Evolutionary conservation across 345 rosid genomes (phyloP).

Genomic region (sweet orange (Citrus sinensis)): DNA sequence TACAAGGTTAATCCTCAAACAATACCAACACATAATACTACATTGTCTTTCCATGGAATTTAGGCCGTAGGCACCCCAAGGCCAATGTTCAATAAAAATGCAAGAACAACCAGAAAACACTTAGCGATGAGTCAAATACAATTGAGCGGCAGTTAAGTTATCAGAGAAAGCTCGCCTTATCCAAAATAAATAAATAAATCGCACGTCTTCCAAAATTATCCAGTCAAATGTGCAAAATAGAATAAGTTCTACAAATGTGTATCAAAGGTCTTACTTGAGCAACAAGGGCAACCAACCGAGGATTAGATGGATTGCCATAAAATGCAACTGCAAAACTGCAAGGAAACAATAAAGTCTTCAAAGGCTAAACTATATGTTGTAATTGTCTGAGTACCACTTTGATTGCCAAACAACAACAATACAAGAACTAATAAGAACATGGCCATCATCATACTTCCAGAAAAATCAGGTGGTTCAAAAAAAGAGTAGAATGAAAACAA

Average conservation of each 20-base stretch:
- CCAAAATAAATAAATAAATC: too few relatives aligned
- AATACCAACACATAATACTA: background rate
- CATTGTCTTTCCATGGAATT: background rate
- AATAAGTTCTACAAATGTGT: background rate
- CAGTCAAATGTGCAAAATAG: background rate
- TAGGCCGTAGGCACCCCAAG: background rate
- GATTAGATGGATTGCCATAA: constrained; percentile 59
- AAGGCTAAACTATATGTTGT: background rate
- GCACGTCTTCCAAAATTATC: background rate
- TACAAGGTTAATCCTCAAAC: background rate
- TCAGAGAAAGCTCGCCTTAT: background rate
- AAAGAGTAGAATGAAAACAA: background rate
- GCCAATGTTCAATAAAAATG: background rate
- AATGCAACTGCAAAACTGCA: constrained; percentile 86
- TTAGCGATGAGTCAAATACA: background rate
- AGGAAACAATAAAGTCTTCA: background rate
- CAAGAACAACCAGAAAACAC: background rate
- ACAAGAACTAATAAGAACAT: background rate
- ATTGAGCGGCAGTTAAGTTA: background rate
- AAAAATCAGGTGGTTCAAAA: background rate
- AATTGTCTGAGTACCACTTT: background rate
- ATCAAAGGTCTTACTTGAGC: constrained; percentile 62
- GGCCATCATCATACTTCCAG: background rate
- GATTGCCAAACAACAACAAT: background rate
- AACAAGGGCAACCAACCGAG: constrained; percentile 83